phyloP scores from a whole-genome alignment of 768 basidiomycete species.

The Termitomyces eurrhizus region DNA sequence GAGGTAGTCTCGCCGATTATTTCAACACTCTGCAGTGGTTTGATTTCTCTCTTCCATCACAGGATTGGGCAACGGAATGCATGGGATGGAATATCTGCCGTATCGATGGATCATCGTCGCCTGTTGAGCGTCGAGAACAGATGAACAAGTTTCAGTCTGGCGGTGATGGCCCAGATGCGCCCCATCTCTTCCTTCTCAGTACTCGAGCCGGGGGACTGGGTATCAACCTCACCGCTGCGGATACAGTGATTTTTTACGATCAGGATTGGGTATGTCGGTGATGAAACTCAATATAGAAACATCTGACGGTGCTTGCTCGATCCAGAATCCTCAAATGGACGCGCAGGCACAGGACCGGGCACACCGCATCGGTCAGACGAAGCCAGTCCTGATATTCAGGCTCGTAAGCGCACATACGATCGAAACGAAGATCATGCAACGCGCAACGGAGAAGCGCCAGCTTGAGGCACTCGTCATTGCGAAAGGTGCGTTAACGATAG shows the following conservation, averaged over 20 bases:
- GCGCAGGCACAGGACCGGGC: constrained; percentile 94
- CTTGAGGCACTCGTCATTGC: constrained; percentile 95
- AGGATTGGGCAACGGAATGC: constrained; percentile 86
- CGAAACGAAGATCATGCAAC: constrained; percentile 88
- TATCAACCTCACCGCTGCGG: constrained; percentile 77
- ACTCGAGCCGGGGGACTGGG: constrained; percentile 80
- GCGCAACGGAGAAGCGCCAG: constrained; percentile 82
- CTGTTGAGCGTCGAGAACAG: constrained; percentile 77
- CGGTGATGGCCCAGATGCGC: constrained; percentile 58
- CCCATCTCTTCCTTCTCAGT: constrained; percentile 73
- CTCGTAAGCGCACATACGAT: constrained; percentile 85
- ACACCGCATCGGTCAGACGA: constrained; percentile 93
- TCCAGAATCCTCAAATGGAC: constrained; percentile 92
- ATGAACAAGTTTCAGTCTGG: constrained; percentile 82
- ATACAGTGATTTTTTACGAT: constrained; percentile 93
- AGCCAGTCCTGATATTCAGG: constrained; percentile 85
- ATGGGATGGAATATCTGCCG: constrained; percentile 86
- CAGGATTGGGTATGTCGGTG: constrained; percentile 71
- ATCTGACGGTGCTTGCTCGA: not conserved
- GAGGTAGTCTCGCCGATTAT: not conserved
- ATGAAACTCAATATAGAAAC: not conserved
- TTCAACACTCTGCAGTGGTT: constrained; percentile 1
- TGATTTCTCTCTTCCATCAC: not conserved
- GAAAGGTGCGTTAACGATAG: constrained; percentile 52
- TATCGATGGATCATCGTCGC: constrained; percentile 85